A percentile compares a stretch with the other conserved stretches of the same genome.
phyloP scores from a whole-genome alignment of 2,329 filamentous ascomycete genomes.

The Penicillium sp. region DNA sequence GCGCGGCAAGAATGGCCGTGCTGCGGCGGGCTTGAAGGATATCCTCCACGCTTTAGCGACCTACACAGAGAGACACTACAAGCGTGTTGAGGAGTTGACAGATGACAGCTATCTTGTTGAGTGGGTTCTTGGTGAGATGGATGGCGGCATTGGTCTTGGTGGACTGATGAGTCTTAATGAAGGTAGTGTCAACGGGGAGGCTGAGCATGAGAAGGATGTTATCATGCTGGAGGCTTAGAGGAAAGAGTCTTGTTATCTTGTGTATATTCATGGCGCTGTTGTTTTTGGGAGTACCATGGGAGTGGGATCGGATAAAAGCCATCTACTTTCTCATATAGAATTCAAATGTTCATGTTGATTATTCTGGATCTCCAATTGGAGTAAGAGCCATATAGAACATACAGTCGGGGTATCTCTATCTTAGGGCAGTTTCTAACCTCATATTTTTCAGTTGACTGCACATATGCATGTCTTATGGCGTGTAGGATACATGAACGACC shows the following conservation, averaged over 20 bases:
- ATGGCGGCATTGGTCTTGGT: slow-evolving; percentile 61
- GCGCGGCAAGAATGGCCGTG: slow-evolving; percentile 35
- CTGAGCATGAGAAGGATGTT: slow-evolving; percentile 42
- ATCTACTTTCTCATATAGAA: slow-evolving; percentile 29
- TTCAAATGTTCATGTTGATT: slow-evolving; percentile 15
- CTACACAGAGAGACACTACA: slow-evolving; percentile 93
- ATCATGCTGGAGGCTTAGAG: slow-evolving; percentile 43
- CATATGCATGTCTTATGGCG: slow-evolving; percentile 1
- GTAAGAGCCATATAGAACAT: neutral
- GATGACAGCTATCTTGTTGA: slow-evolving; percentile 95
- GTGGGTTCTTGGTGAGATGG: slow-evolving; percentile 93
- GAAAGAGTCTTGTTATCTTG: slow-evolving; percentile 16
- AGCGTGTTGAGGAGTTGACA: slow-evolving; percentile 82
- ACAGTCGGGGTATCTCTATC: slow-evolving; percentile 25
- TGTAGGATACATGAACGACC: slow-evolving; percentile 14
- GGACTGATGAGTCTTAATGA: slow-evolving; percentile 30
- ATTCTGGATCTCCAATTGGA: neutral
- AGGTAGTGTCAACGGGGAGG: slow-evolving; percentile 25
- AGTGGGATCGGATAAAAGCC: slow-evolving; percentile 28
- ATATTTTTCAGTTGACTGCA: neutral
- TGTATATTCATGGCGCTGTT: slow-evolving; percentile 32
- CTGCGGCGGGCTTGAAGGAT: slow-evolving; percentile 72
- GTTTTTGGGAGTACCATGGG: slow-evolving; percentile 27
- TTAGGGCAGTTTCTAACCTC: slow-evolving; percentile 1
- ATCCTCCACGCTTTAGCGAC: slow-evolving; percentile 83